phyloP scores from a whole-genome alignment of 2,329 filamentous ascomycete genomes.

The Myriosclerotinia curreyana region DNA sequence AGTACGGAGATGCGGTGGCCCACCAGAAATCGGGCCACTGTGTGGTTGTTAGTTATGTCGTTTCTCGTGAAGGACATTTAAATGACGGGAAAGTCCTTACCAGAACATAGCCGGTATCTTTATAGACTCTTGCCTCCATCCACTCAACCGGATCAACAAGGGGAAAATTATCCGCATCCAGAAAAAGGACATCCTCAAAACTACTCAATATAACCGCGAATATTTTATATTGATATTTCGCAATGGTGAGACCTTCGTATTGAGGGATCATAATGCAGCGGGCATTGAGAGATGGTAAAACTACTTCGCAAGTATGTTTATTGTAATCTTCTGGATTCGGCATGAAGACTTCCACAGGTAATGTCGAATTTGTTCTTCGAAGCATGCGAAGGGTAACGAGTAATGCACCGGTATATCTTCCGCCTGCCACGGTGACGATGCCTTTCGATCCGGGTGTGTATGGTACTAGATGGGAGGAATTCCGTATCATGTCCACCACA shows the following conservation, averaged over 20 bases:
- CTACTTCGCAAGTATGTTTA: slow-evolving; percentile 39
- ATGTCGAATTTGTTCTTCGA: slow-evolving; percentile 40
- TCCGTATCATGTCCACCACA: slow-evolving; percentile 9
- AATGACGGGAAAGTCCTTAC: background rate
- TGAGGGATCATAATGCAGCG: slow-evolving; percentile 44
- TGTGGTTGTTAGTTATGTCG: background rate
- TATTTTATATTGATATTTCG: slow-evolving; percentile 48
- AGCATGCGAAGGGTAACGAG: slow-evolving; percentile 44
- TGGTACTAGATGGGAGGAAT: background rate
- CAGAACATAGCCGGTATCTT: slow-evolving; percentile 42
- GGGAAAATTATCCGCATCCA: slow-evolving; percentile 48
- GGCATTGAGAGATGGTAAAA: slow-evolving; percentile 42
- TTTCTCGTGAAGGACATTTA: too few relatives aligned
- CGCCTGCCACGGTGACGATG: slow-evolving; percentile 44
- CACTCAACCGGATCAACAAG: slow-evolving; percentile 43
- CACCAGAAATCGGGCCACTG: slow-evolving; percentile 49
- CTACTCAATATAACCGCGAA: slow-evolving; percentile 49
- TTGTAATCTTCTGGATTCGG: slow-evolving; percentile 41
- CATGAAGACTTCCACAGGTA: slow-evolving; percentile 46
- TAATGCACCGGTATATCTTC: slow-evolving; percentile 41
- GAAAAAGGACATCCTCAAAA: slow-evolving; percentile 49
- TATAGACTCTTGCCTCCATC: slow-evolving; percentile 45
- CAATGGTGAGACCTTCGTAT: slow-evolving; percentile 41
- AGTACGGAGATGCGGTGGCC: slow-evolving; percentile 41
- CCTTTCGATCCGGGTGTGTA: slow-evolving; percentile 32